Percentiles rank a stretch among this genome's conserved stretches.
These are phyloP conservation scores for Leonotis leonurus DNA, from an alignment of 257 asterid species.

Conservation along the genomic window DNA sequence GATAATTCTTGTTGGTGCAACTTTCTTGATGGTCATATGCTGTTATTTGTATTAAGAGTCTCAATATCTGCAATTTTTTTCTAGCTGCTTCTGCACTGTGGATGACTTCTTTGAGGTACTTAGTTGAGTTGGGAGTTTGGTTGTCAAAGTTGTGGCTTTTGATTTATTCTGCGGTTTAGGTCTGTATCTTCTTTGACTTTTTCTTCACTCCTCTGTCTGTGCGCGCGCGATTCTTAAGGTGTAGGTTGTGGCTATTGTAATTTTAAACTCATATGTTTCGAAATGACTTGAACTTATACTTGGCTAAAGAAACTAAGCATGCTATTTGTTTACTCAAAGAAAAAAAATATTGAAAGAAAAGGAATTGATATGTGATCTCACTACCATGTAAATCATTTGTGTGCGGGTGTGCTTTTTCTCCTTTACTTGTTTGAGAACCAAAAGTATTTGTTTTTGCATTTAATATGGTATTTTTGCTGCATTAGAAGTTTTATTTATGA, in stretches of 20 bases:
- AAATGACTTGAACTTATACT: not conserved
- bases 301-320: too few relatives aligned
- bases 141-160: too few relatives aligned
- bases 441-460: too few relatives aligned
- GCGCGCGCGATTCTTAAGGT: too few relatives aligned
- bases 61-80: not conserved
- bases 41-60: not conserved
- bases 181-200: not conserved
- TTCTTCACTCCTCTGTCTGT: not conserved
- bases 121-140: conserved; percentile 3
- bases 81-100: not conserved
- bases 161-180: not conserved
- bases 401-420: too few relatives aligned
- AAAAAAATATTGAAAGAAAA: not conserved
- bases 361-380: not conserved
- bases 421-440: too few relatives aligned
- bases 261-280: too few relatives aligned
- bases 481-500: not conserved
- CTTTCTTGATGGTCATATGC: too few relatives aligned
- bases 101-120: not conserved
- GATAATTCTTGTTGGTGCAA: too few relatives aligned
- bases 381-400: not conserved
- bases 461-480: not conserved
- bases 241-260: not conserved
- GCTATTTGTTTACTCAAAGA: not conserved